A percentile compares a stretch with the other conserved stretches of the same genome.
Conservation (phyloP, 371 early-diverging fungal genomes). For the Rhizopus arrhizus region DNA sequence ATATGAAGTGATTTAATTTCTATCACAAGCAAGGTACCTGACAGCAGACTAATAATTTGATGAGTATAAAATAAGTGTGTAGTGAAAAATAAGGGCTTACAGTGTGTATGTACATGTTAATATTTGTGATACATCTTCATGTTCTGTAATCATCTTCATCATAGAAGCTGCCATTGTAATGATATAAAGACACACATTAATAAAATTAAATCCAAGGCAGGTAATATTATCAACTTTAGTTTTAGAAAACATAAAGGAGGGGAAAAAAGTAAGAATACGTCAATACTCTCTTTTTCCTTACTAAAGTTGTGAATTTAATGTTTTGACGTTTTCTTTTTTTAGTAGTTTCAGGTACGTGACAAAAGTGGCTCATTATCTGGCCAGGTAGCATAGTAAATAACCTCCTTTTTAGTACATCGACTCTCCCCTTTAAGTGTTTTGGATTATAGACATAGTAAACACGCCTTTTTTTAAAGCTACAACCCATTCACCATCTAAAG, state of each 20-base stretch:
- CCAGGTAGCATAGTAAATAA: background rate
- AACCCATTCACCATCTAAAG: too few relatives aligned
- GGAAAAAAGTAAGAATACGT: conserved; percentile 3
- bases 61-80: background rate
- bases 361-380: too few relatives aligned
- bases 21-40: conserved; percentile 27
- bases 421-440: background rate
- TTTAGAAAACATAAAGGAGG: conserved; percentile 27
- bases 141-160: conserved; percentile 20
- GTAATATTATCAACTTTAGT: conserved; percentile 39
- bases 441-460: too few relatives aligned
- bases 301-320: background rate
- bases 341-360: background rate
- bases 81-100: conserved; percentile 14
- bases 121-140: conserved; percentile 31
- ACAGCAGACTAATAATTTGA: conserved; percentile 25
- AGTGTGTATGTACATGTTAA: conserved; percentile 40
- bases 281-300: background rate
- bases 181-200: conserved; percentile 31
- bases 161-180: conserved; percentile 27
- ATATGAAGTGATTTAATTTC: conserved; percentile 27
- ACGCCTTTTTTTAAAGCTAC: too few relatives aligned
- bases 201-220: conserved; percentile 29
- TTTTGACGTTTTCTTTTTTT: conserved; percentile 2
- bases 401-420: background rate